A percentile compares a stretch with the other conserved stretches of the same genome.
These are phyloP conservation scores for Drosera capensis DNA, from an alignment of 148 eudicot genomes.

Conservation along the genomic window DNA sequence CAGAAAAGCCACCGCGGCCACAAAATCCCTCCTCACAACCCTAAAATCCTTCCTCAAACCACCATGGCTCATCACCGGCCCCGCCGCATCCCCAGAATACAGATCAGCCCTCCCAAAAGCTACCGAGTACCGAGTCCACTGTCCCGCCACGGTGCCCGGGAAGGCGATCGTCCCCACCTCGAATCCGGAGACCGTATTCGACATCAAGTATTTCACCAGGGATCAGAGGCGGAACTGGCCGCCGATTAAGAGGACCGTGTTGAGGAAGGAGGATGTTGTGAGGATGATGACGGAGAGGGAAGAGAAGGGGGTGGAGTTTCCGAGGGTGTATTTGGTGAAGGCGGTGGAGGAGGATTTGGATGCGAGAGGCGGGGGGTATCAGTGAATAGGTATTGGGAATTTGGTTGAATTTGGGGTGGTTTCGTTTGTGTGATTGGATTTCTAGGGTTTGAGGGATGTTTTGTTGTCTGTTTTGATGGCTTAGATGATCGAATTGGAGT, in stretches of 20 bases:
- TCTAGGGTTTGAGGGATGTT: too few species aligned
- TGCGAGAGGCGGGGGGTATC: conserved; percentile 54
- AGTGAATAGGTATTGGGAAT: too few species aligned
- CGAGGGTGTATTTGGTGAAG: conserved; percentile 30
- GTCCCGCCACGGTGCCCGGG: conserved; percentile 54
- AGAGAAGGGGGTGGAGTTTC: conserved; percentile 38
- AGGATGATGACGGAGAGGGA: conserved; percentile 59
- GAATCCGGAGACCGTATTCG: conserved; percentile 58
- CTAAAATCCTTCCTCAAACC: conserved; percentile 45
- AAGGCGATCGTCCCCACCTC: conserved; percentile 56
- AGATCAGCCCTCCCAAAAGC: conserved; percentile 46
- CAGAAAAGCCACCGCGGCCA: conserved; percentile 8
- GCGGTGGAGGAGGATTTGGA: conserved; percentile 40
- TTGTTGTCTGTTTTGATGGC: too few species aligned
- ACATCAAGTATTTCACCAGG: conserved; percentile 70
- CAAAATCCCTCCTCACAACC: conserved; percentile 32
- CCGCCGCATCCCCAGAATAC: conserved; percentile 59
- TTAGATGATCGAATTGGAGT: too few species aligned
- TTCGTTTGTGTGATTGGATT: too few species aligned
- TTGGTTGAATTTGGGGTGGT: too few species aligned
- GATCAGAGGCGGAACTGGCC: conserved; percentile 90
- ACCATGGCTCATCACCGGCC: conserved; percentile 81
- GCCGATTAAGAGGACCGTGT: conserved; percentile 38
- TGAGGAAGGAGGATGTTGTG: conserved; percentile 57
- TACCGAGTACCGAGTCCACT: conserved; percentile 59